These are phyloP conservation scores for Umbellularia californica DNA, from an alignment of 164 flowering plant species.

Conservation along the genomic window DNA sequence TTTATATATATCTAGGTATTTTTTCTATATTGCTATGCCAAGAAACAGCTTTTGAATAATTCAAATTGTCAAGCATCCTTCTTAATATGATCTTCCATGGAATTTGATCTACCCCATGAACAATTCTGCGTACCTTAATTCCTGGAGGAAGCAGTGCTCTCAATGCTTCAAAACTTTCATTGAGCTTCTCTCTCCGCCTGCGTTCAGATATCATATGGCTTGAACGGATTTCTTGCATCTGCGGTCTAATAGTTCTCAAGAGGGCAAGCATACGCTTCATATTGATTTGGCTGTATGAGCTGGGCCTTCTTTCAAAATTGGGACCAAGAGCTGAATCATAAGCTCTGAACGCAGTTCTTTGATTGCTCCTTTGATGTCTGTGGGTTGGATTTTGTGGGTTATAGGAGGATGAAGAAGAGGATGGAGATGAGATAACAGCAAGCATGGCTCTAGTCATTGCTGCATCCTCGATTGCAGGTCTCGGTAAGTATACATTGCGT, in stretches of 20 bases:
- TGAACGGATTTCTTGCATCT: conserved; percentile 34
- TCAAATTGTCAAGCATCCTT: background rate
- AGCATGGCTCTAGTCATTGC: conserved; percentile 60
- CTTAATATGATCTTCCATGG: background rate
- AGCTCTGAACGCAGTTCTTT: conserved; percentile 44
- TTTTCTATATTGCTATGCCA: no score
- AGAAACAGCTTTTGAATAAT: no score
- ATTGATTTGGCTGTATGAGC: conserved; percentile 26
- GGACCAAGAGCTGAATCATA: conserved; percentile 22
- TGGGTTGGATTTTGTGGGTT: background rate
- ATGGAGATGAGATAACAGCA: conserved; percentile 51
- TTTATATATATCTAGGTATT: no score
- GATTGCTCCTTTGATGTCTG: background rate
- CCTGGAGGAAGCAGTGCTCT: conserved; percentile 77
- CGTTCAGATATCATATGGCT: conserved; percentile 84
- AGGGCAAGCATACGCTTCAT: conserved; percentile 38
- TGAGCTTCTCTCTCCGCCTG: conserved; percentile 73
- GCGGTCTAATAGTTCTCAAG: conserved; percentile 28
- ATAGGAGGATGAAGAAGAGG: conserved; percentile 28
- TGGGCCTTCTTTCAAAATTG: conserved; percentile 5
- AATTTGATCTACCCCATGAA: background rate
- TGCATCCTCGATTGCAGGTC: conserved; percentile 33
- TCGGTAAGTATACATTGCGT: conserved; percentile 22
- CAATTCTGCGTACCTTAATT: conserved; percentile 52
- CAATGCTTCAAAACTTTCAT: conserved; percentile 66